Evolutionary conservation across 768 basidiomycete species (phyloP).

Genomic region (Hypholoma sublateritium): DNA sequence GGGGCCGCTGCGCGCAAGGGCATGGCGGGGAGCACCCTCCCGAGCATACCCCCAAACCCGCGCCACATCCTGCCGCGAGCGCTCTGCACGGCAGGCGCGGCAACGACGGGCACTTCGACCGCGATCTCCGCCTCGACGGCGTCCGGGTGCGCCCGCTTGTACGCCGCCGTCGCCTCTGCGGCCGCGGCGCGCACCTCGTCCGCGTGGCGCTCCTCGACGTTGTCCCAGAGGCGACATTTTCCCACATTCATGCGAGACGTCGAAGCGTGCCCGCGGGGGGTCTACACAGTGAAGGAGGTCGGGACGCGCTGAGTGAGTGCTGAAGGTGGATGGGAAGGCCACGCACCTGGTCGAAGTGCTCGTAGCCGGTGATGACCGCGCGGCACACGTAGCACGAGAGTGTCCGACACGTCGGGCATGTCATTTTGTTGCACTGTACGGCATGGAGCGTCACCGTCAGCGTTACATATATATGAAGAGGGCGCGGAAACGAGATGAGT

Average conservation of each 20-base stretch:
- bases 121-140: slow-evolving; percentile 57
- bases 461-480: too few species aligned
- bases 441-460: background rate
- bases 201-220: slow-evolving; percentile 60
- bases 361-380: slow-evolving; percentile 68
- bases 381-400: slow-evolving; percentile 87
- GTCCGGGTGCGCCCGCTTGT: slow-evolving; percentile 61
- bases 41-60: too few species aligned
- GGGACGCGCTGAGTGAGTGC: background rate
- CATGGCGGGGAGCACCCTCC: too few species aligned
- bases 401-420: slow-evolving; percentile 68
- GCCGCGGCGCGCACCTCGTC: slow-evolving; percentile 70
- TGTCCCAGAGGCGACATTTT: slow-evolving; percentile 72
- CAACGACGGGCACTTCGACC: slow-evolving; percentile 58
- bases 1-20: too few species aligned
- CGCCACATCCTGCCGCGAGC: too few species aligned
- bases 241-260: slow-evolving; percentile 19
- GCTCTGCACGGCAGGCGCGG: slow-evolving; percentile 16
- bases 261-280: slow-evolving; percentile 15
- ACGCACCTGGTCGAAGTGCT: slow-evolving; percentile 63
- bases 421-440: slow-evolving; percentile 89
- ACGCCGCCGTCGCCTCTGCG: slow-evolving; percentile 62
- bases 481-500: background rate
- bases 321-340: background rate
- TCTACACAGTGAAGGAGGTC: too few species aligned